Percentiles rank a stretch among this genome's conserved stretches.
Conservation (phyloP, 2,329 filamentous ascomycete genomes). For the Claviceps quebecensis region DNA sequence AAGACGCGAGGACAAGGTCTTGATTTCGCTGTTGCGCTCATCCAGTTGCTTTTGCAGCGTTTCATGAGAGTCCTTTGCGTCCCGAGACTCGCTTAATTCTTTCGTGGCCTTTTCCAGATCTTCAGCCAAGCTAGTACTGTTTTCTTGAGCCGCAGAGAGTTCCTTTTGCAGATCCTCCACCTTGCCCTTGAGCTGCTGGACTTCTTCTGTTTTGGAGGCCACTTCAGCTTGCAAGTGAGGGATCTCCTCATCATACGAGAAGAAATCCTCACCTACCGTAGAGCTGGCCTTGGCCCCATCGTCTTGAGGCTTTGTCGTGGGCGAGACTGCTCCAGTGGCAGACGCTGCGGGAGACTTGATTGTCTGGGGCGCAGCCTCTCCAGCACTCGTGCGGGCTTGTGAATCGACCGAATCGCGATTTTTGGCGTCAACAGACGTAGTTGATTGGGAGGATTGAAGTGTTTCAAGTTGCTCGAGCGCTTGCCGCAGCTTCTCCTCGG, state of each 20-base stretch:
- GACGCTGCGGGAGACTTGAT: slow-evolving; percentile 33
- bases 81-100: slow-evolving; percentile 39
- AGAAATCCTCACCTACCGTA: slow-evolving; percentile 56
- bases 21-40: slow-evolving; percentile 33
- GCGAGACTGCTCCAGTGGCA: slow-evolving; percentile 35
- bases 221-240: slow-evolving; percentile 67
- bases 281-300: slow-evolving; percentile 14
- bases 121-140: slow-evolving; percentile 49
- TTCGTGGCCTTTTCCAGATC: slow-evolving; percentile 54
- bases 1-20: slow-evolving; percentile 34
- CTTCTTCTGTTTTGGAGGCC: slow-evolving; percentile 53
- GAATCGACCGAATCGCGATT: slow-evolving; percentile 16
- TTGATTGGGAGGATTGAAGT: slow-evolving; percentile 25
- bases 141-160: slow-evolving; percentile 57
- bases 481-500: slow-evolving; percentile 47
- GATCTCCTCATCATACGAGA: slow-evolving; percentile 82
- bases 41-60: slow-evolving; percentile 37
- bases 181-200: slow-evolving; percentile 55
- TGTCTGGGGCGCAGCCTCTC: slow-evolving; percentile 12
- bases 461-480: slow-evolving; percentile 50
- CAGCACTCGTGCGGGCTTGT: slow-evolving; percentile 4
- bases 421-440: slow-evolving; percentile 13
- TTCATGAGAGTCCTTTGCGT: slow-evolving; percentile 25
- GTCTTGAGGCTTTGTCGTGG: slow-evolving; percentile 26
- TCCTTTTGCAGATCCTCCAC: slow-evolving; percentile 56